Conservation (phyloP, 129 eudicot genomes). For the Logfia minima region DNA sequence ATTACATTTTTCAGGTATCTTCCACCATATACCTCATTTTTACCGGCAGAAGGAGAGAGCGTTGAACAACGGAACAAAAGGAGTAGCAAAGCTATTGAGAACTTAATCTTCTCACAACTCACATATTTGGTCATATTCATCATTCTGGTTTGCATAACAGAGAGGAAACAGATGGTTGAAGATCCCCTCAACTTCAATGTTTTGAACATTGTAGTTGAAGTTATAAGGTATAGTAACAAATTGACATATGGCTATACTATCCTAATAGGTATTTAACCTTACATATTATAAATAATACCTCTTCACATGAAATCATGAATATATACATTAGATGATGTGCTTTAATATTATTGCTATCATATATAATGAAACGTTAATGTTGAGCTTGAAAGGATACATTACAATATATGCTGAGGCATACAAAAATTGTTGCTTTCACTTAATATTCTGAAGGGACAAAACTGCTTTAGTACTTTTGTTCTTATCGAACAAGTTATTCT, state of each 20-base stretch:
- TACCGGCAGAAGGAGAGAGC: constrained; percentile 32
- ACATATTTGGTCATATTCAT: constrained; percentile 48
- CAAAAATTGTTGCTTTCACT: neutral
- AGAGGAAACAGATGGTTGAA: constrained; percentile 47
- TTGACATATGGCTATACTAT: neutral
- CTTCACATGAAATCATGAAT: neutral
- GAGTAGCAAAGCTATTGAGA: constrained; percentile 24
- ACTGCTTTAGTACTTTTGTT: neutral
- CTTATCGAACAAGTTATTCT: neutral
- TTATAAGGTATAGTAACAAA: constrained; percentile 44
- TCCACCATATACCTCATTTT: constrained; percentile 65
- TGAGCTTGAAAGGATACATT: neutral
- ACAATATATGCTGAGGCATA: neutral
- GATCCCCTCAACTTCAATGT: constrained; percentile 81
- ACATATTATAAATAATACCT: neutral
- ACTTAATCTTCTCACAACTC: constrained; percentile 52
- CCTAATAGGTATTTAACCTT: neutral
- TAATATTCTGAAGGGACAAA: neutral
- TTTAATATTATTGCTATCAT: neutral
- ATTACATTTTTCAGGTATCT: constrained; percentile 52
- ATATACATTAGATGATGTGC: neutral
- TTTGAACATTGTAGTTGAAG: constrained; percentile 59
- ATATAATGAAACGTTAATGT: neutral
- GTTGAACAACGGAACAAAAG: constrained; percentile 6
- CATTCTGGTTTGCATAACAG: constrained; percentile 57